Percentiles rank a stretch among this genome's conserved stretches.
These are phyloP conservation scores for Arctostaphylos glauca DNA, from an alignment of 148 eudicot genomes.

Conservation along the genomic window DNA sequence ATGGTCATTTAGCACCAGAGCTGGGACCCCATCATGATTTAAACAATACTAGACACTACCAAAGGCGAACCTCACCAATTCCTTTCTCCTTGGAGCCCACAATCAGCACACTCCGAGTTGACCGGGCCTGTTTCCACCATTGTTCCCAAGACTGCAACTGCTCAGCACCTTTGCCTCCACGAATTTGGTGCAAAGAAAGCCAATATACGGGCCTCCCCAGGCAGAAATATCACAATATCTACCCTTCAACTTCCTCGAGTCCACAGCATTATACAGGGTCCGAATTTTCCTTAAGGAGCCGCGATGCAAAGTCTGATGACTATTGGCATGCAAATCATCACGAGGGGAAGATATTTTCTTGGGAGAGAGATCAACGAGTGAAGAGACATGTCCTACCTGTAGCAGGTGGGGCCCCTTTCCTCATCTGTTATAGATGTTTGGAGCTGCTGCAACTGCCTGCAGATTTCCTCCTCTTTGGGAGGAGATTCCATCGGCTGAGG, in stretches of 20 bases:
- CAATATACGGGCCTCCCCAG: constrained; percentile 26
- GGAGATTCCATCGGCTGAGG: constrained; percentile 51
- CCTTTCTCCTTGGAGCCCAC: constrained; percentile 56
- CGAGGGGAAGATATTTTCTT: constrained; percentile 31
- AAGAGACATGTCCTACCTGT: constrained; percentile 53
- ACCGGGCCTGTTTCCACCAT: constrained; percentile 36
- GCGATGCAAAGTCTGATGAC: constrained; percentile 36
- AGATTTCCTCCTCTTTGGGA: constrained; percentile 55
- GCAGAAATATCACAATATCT: constrained; percentile 27
- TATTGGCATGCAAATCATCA: constrained; percentile 31
- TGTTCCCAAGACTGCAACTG: constrained; percentile 42
- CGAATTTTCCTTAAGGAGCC: constrained; percentile 33
- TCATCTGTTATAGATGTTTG: constrained; percentile 57
- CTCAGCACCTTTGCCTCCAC: constrained; percentile 51
- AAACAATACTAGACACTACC: constrained; percentile 25
- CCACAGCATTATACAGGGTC: constrained; percentile 31
- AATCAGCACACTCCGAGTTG: constrained; percentile 29
- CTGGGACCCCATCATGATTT: constrained; percentile 34
- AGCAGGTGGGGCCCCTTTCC: constrained; percentile 71
- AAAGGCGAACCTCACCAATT: constrained; percentile 25
- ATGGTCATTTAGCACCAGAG: constrained; percentile 33
- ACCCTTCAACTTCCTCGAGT: constrained; percentile 31
- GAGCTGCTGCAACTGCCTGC: constrained; percentile 58
- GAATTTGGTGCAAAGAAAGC: constrained; percentile 26
- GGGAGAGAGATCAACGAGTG: constrained; percentile 40